Evolutionary conservation across 176 grass and related monocot genomes (phyloP), one percentile per base, ranked within the genome.

Genomic region (Leersia perrieri): DNA sequence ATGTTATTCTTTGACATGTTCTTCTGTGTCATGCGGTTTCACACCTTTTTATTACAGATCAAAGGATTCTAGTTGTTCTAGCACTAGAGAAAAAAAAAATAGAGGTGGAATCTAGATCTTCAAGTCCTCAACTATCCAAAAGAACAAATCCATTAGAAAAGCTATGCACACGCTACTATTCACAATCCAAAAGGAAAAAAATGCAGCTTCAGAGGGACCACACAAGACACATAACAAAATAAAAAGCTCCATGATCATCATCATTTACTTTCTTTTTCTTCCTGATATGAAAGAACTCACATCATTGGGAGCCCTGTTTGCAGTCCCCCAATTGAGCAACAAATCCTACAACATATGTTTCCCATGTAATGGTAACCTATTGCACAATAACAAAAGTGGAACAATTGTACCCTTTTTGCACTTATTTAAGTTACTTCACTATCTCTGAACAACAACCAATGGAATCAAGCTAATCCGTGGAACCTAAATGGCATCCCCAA

Each of bases 401-500:
- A 80, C 38, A 62, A 26, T 63, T 80, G 49, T 62, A 73, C 57
- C 23, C 36, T 33, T 40, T 40, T 47, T 78, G 38, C 31, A 80
- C 36, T 62, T 79, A 73, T 42, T 76, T 67, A 76, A 77, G 53
- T 41, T 35, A 42, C 40, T 39, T 27, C 35, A 18, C 40, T 39
- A 41, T 75, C 63, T 15, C 30, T 62, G 30, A 89, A 44, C 31
- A 89, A 44, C 31, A 85, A 80, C 58, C 63, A 89, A 71, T 55
- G 60, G 39, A 81, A 84, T 80, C 32, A 64, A 84, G 12, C 75
- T 75, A 80, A 75, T 70, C 13, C 32, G 3, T 74, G 39, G 9
- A 57, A 64, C 66, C 82, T 75, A 85, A 70, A 81, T 29, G 14
- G 9, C 45, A 77, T 33, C 40, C 82, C 31, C 57, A 71, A 34